phyloP scores from a whole-genome alignment of 371 early-diverging fungal genomes.

The Mortierella sp. region DNA sequence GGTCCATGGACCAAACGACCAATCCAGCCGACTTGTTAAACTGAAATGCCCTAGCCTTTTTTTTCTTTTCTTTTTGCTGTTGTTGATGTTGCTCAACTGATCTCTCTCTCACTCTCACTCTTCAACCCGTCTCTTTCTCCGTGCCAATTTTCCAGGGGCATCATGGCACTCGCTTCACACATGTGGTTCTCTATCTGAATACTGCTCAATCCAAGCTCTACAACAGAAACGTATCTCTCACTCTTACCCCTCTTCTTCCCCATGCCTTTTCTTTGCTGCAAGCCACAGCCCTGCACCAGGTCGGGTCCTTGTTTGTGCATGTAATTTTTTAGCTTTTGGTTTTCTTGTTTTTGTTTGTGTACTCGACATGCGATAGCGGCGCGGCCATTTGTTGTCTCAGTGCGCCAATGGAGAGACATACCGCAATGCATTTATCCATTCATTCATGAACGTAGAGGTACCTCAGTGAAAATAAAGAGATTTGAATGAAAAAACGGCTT shows the following conservation, averaged over 20 bases:
- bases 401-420: no score
- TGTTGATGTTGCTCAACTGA: background rate
- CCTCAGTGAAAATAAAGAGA: background rate
- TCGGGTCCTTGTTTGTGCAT: background rate
- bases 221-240: background rate
- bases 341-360: background rate
- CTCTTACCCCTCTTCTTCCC: no score
- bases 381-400: slow-evolving; percentile 1
- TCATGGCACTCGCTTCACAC: background rate
- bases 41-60: background rate
- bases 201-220: background rate
- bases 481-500: background rate
- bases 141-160: slow-evolving; percentile 8
- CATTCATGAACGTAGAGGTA: background rate
- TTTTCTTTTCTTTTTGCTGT: background rate
- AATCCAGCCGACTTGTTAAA: background rate
- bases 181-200: background rate
- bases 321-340: background rate
- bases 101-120: background rate
- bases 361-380: background rate
- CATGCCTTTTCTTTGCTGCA: background rate
- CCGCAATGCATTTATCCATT: no score
- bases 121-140: background rate
- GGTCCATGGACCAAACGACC: slow-evolving; percentile 12
- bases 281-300: background rate